Evolutionary conservation across 345 rosid species (phyloP), one percentile per base, ranked within the genome.

Genomic region (Citrus inodora): DNA sequence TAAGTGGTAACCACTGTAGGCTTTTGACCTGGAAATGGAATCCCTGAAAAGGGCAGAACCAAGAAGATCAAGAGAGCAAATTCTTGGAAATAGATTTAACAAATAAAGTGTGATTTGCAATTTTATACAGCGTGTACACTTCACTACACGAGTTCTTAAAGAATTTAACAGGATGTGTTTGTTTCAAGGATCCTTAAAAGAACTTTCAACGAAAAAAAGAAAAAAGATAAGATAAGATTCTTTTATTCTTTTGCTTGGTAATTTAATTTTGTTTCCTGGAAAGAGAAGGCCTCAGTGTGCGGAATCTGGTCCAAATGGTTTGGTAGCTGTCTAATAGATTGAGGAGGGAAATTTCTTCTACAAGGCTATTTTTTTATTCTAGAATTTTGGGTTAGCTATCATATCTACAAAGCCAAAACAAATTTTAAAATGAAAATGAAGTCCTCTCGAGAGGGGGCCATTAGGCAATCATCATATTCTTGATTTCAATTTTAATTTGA

Each of bases 251-350:
- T 56, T 22, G 53, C 14, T 10, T 33, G 19, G 17, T 63, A 32
- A n/a, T 46, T 65, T 8, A 21, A 48, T 48, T 3, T 37, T 37
- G n/a, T 66, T 38, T 61, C 48, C 56, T 38, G 76, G 40, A n/a
- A 46, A 32, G 37, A 4, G 17, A 46, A 72, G 25, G 28, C 46
- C 33, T 51, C 3, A 63, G 16, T 64, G 58, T 38, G 58, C 74
- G 75, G 70, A 51, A 75, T 70, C 76, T 71, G 77, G 80, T 76
- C 80, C 70, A 76, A 71, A 56, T 65, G 74, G 71, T 71, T 82
- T 64, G 75, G 80, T 70, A 17, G 58, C 58, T 78, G 76, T 74
- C 73, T 70, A 64, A 27, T 30, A 68, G 66, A 22, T 32, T 37
- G 67, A 38, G 78, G 37, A 51, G 42, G 28, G 60, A 51, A 60